Evolutionary conservation across 2,329 filamentous ascomycete species (phyloP).

Genomic region (Beauveria asiatica): DNA sequence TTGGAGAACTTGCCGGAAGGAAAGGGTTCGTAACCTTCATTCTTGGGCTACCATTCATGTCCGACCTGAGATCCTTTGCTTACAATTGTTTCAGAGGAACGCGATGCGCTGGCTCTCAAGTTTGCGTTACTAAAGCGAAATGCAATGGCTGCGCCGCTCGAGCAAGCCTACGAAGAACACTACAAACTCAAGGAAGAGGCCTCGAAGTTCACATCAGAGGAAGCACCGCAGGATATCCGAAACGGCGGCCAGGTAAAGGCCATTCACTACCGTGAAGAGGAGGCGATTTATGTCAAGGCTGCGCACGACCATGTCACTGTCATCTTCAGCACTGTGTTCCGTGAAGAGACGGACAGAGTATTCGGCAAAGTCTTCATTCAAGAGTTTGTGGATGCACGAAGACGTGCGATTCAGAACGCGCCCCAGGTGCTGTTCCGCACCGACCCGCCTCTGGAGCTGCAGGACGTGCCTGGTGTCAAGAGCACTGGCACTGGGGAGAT

Average conservation of each 20-base stretch:
- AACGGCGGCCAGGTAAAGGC: conserved; percentile 92
- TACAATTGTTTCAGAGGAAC: conserved; percentile 52
- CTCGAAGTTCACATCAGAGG: conserved; percentile 85
- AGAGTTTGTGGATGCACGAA: conserved; percentile 94
- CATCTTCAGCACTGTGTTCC: conserved; percentile 97
- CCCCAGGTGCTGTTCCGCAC: conserved; percentile 95
- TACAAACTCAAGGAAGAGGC: conserved; percentile 79
- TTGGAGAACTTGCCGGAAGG: conserved; percentile 76
- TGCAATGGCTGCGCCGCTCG: conserved; percentile 96
- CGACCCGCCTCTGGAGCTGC: conserved; percentile 85
- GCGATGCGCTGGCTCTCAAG: conserved; percentile 77
- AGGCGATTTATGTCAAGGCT: conserved; percentile 97
- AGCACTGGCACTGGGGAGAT: conserved; percentile 73
- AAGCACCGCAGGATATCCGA: conserved; percentile 79
- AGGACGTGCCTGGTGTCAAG: conserved; percentile 75
- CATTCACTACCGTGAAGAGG: conserved; percentile 97
- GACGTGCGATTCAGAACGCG: conserved; percentile 94
- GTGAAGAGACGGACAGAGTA: conserved; percentile 93
- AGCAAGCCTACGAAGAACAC: conserved; percentile 92
- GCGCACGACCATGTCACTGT: conserved; percentile 96
- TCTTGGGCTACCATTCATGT: background rate
- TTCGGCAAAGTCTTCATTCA: conserved; percentile 98
- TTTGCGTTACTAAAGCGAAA: conserved; percentile 94
- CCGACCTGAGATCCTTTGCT: conserved; percentile 2
- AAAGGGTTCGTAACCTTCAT: conserved; percentile 46